Percentiles rank a stretch among this genome's conserved stretches.
These are phyloP conservation scores for Zymoseptoria brevis DNA, from an alignment of 2,329 filamentous ascomycete species.

Conservation along the genomic window DNA sequence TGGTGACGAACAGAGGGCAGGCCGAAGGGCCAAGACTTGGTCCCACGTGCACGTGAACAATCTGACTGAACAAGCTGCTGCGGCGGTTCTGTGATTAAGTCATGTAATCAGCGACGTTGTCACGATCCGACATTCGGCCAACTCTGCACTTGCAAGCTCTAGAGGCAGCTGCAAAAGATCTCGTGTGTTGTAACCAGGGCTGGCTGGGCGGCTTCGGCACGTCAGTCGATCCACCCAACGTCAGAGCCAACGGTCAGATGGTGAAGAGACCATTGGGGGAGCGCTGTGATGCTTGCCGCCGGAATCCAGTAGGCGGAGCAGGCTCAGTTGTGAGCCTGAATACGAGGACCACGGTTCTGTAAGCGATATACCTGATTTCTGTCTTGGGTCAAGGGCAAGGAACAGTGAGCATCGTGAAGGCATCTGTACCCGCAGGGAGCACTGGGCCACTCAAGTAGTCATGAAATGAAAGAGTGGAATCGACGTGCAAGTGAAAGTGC, in stretches of 20 bases:
- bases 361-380: too few relatives aligned
- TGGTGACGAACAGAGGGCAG: too few relatives aligned
- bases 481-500: neutral
- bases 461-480: constrained; percentile 32
- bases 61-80: neutral
- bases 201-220: neutral
- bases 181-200: neutral
- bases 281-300: too few relatives aligned
- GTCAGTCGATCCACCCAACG: neutral
- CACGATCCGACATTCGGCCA: neutral
- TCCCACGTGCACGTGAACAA: neutral
- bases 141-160: neutral
- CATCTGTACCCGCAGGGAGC: too few relatives aligned
- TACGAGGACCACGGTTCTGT: too few relatives aligned
- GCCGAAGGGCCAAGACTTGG: too few relatives aligned
- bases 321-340: too few relatives aligned
- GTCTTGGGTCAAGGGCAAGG: too few relatives aligned
- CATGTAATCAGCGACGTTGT: neutral
- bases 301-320: too few relatives aligned
- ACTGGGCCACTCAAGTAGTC: constrained; percentile 41
- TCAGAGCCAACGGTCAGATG: neutral
- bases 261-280: neutral
- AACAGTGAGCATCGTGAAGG: too few relatives aligned
- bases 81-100: neutral
- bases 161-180: neutral